A percentile compares a stretch with the other conserved stretches of the same genome.
phyloP scores from a whole-genome alignment of 371 early-diverging fungal species.

The Apophysomyces sp. region DNA sequence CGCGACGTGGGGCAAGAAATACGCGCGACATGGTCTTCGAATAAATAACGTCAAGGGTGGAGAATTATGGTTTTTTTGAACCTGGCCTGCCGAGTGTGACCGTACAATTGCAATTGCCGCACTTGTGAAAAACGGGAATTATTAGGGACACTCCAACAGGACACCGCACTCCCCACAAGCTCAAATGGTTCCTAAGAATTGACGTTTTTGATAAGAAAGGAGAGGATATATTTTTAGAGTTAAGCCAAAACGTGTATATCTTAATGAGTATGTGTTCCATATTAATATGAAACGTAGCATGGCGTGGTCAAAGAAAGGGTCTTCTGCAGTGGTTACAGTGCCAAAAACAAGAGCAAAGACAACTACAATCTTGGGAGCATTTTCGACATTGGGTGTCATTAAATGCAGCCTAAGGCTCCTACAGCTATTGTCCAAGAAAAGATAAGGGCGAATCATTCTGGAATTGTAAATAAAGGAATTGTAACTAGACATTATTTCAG shows the following conservation, averaged over 20 bases:
- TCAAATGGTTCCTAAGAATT: too few species aligned
- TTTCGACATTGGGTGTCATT: conserved; percentile 9
- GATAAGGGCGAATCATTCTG: conserved; percentile 5
- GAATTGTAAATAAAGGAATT: not conserved
- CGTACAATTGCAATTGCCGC: too few species aligned
- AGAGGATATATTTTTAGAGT: too few species aligned
- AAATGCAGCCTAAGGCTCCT: conserved; percentile 10
- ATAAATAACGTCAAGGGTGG: not conserved
- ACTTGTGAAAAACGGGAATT: too few species aligned
- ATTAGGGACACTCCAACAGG: too few species aligned
- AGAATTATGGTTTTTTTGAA: too few species aligned
- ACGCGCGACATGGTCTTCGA: not conserved
- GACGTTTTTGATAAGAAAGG: too few species aligned
- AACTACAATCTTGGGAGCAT: conserved; percentile 12
- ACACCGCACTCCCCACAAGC: too few species aligned
- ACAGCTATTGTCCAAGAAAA: conserved; percentile 3
- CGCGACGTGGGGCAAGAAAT: not conserved
- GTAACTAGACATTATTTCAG: conserved; percentile 11
- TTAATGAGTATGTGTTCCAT: conserved; percentile 9
- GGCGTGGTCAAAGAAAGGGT: conserved; percentile 4
- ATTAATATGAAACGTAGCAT: not conserved
- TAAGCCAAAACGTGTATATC: conserved; percentile 1
- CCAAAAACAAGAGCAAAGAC: conserved; percentile 9
- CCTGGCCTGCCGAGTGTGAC: too few species aligned
- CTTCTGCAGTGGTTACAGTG: conserved; percentile 12